A percentile compares a stretch with the other conserved stretches of the same genome.
Conservation (phyloP, 225 moss, liverwort and hornwort genomes). For the Lunularia cruciata region DNA sequence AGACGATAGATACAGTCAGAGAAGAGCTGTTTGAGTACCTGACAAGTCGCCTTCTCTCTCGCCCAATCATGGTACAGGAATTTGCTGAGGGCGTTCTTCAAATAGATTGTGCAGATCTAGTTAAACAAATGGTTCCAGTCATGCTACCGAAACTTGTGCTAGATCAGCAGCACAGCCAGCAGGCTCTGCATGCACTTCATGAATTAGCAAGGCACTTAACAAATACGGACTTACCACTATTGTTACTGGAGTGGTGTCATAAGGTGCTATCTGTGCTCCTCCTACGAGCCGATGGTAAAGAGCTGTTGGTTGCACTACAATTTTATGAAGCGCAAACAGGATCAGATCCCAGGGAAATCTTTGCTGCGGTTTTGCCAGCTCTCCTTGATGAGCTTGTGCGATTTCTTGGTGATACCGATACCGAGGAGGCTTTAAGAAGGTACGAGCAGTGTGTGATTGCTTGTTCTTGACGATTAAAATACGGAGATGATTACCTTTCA, state of each 20-base stretch:
- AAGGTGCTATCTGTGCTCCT: constrained; percentile 86
- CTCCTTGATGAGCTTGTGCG: constrained; percentile 93
- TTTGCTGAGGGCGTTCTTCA: constrained; percentile 80
- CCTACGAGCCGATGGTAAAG: constrained; percentile 88
- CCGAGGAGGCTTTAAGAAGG: constrained; percentile 86
- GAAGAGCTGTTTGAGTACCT: constrained; percentile 96
- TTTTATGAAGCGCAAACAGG: constrained; percentile 97
- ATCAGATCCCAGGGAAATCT: constrained; percentile 82
- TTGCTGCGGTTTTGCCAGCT: constrained; percentile 76
- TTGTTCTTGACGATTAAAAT: not conserved
- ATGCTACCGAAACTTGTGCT: constrained; percentile 94
- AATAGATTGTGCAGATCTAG: constrained; percentile 61
- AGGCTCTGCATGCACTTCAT: constrained; percentile 72
- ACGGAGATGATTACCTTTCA: not conserved
- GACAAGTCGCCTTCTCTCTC: constrained; percentile 73
- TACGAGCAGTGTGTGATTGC: constrained; percentile 21
- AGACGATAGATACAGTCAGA: constrained; percentile 71
- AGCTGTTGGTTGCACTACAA: constrained; percentile 88
- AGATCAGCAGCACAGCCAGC: constrained; percentile 74
- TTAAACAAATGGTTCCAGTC: constrained; percentile 87
- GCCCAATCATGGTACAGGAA: constrained; percentile 82
- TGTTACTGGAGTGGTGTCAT: constrained; percentile 84
- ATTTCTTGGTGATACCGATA: constrained; percentile 87
- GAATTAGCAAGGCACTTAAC: constrained; percentile 75
- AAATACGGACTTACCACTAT: constrained; percentile 69